Conservation (phyloP, 2,329 filamentous ascomycete genomes). For the Fusarium austroafricanum region DNA sequence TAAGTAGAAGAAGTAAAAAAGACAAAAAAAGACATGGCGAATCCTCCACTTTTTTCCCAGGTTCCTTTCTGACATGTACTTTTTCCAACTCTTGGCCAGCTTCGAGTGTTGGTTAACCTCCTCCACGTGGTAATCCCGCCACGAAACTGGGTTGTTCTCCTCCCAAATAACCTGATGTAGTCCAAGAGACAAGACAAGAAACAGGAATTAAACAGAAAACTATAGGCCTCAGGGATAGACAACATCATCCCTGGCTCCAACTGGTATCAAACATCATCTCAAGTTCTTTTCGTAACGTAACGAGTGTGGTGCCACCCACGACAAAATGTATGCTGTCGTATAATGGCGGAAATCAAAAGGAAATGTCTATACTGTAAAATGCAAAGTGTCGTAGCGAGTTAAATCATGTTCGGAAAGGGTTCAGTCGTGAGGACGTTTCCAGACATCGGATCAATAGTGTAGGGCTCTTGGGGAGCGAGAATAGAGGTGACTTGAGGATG, state of each 20-base stretch:
- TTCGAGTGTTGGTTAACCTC: conserved; percentile 4
- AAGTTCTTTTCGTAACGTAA: conserved; percentile 44
- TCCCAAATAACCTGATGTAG: conserved; percentile 22
- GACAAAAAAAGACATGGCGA: conserved; percentile 3
- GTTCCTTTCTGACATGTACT: conserved; percentile 22
- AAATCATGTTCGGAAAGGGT: conserved; percentile 48
- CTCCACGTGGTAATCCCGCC: conserved; percentile 9
- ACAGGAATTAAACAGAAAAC: conserved; percentile 37
- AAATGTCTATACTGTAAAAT: conserved; percentile 35
- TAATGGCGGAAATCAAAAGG: conserved; percentile 36
- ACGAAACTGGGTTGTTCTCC: conserved; percentile 17
- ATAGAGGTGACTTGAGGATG: conserved; percentile 44
- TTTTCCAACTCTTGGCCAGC: conserved; percentile 21
- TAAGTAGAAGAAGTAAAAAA: conserved; percentile 22
- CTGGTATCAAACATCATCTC: conserved; percentile 46
- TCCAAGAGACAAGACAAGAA: conserved; percentile 28
- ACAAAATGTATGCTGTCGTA: conserved; percentile 42
- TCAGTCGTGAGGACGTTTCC: conserved; percentile 43
- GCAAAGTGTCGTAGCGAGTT: conserved; percentile 36
- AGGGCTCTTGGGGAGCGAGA: conserved; percentile 33
- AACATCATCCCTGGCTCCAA: conserved; percentile 26
- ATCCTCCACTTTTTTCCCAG: conserved; percentile 16
- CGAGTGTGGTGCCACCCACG: conserved; percentile 43
- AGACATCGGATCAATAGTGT: conserved; percentile 41
- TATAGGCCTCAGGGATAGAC: conserved; percentile 25